Percentiles rank a stretch among this genome's conserved stretches.
phyloP scores from a whole-genome alignment of 2,329 filamentous ascomycete genomes.

The Venturia nashicola region DNA sequence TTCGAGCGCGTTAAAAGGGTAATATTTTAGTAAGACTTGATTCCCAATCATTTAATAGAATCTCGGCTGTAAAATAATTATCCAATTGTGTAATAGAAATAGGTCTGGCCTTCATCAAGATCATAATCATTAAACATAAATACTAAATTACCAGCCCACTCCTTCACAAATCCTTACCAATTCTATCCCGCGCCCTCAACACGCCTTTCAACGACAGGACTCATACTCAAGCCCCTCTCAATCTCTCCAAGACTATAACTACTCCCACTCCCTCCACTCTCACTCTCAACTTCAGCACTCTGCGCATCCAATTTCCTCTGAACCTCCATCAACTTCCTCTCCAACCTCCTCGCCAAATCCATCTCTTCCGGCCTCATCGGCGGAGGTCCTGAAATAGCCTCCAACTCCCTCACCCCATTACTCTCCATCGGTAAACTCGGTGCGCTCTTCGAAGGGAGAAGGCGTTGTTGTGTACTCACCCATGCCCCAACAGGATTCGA shows the following conservation, averaged over 20 bases:
- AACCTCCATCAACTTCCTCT: slow-evolving; percentile 5
- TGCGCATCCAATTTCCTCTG: background rate
- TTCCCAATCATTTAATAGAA: no score
- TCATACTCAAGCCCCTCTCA: background rate
- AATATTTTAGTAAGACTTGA: no score
- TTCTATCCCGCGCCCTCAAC: background rate
- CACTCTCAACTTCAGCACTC: background rate
- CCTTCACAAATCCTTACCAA: background rate
- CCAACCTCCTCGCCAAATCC: background rate
- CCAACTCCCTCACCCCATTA: background rate
- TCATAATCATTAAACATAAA: background rate
- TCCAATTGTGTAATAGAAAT: no score
- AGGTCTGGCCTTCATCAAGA: background rate
- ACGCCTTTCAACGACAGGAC: background rate
- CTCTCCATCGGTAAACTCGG: background rate
- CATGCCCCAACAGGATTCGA: background rate
- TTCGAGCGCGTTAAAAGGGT: no score
- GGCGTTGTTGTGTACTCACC: background rate
- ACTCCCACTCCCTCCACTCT: background rate
- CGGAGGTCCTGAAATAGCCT: background rate
- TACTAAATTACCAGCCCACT: background rate
- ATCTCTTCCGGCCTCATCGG: background rate
- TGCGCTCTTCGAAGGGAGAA: background rate
- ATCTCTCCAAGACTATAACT: background rate
- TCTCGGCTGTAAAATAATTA: no score